Conservation (phyloP, 768 basidiomycete species). For the Tulasnella sp. region DNA sequence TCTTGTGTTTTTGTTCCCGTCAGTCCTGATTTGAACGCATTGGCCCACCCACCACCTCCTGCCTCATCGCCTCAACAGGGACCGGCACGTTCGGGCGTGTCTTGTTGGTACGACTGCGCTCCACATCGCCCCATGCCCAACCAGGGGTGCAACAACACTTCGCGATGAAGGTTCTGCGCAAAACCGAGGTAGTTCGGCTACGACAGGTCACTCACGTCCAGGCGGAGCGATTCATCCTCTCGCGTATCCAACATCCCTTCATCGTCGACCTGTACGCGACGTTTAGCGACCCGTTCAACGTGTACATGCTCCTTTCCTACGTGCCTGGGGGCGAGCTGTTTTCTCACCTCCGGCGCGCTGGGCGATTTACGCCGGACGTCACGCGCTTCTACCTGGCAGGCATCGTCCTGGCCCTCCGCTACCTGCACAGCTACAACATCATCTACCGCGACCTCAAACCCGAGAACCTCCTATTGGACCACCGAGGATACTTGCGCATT, state of each 20-base stretch:
- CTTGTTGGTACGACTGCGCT: conserved; percentile 71
- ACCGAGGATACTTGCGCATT: conserved; percentile 85
- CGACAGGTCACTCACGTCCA: conserved; percentile 98
- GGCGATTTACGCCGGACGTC: conserved; percentile 92
- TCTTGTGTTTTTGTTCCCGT: conserved; percentile 1
- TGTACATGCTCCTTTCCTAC: conserved; percentile 97
- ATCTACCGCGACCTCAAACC: conserved; percentile 98
- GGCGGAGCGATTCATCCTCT: conserved; percentile 89
- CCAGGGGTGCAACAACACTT: conserved; percentile 54
- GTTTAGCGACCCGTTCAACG: conserved; percentile 91
- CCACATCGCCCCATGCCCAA: conserved; percentile 37
- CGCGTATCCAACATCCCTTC: conserved; percentile 86
- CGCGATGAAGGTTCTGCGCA: conserved; percentile 84
- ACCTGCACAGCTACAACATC: conserved; percentile 92
- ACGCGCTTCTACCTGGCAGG: conserved; percentile 96
- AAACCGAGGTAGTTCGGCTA: conserved; percentile 76
- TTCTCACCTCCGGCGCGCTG: conserved; percentile 88
- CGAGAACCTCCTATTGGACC: conserved; percentile 94
- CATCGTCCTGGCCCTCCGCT: conserved; percentile 89
- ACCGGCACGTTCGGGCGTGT: conserved; percentile 96
- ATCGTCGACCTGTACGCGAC: conserved; percentile 94
- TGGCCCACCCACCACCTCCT: neutral
- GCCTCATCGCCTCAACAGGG: conserved; percentile 39
- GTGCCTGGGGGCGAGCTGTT: conserved; percentile 97
- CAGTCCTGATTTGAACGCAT: conserved; percentile 11